A percentile compares a stretch with the other conserved stretches of the same genome.
phyloP scores from a whole-genome alignment of 2,329 filamentous ascomycete species.

The Sporothrix phasma region DNA sequence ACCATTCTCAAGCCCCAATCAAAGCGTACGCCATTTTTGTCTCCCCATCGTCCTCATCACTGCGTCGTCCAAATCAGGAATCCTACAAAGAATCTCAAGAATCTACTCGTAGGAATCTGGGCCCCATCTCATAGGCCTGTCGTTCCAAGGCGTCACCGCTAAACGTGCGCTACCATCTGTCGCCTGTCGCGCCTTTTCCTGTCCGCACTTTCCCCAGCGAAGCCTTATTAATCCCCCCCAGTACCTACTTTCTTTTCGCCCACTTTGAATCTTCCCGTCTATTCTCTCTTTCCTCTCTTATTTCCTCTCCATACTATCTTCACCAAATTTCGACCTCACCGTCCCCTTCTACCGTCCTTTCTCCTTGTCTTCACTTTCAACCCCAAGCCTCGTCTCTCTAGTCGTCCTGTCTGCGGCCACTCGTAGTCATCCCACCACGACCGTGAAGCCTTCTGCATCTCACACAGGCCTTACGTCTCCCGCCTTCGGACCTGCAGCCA shows the following conservation, averaged over 20 bases:
- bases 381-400: not conserved
- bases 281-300: not conserved
- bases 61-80: constrained; percentile 1
- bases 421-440: not conserved
- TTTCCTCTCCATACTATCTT: not conserved
- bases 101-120: constrained; percentile 8
- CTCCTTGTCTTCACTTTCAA: not conserved
- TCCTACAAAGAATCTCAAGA: constrained; percentile 2
- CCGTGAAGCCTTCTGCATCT: not conserved
- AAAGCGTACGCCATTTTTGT: constrained; percentile 2
- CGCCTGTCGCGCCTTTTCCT: not conserved
- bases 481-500: not conserved
- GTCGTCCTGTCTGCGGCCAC: not conserved
- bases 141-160: not conserved
- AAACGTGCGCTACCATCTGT: not conserved
- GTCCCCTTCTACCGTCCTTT: too few relatives aligned
- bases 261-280: not conserved
- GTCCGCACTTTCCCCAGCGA: not conserved
- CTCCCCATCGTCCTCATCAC: not conserved
- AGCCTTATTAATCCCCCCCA: constrained; percentile 4
- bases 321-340: not conserved
- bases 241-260: not conserved
- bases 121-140: not conserved
- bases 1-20: not conserved
- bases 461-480: not conserved